Evolutionary conservation across 2,329 filamentous ascomycete genomes (phyloP).

Genomic region (Coniella lustricola): DNA sequence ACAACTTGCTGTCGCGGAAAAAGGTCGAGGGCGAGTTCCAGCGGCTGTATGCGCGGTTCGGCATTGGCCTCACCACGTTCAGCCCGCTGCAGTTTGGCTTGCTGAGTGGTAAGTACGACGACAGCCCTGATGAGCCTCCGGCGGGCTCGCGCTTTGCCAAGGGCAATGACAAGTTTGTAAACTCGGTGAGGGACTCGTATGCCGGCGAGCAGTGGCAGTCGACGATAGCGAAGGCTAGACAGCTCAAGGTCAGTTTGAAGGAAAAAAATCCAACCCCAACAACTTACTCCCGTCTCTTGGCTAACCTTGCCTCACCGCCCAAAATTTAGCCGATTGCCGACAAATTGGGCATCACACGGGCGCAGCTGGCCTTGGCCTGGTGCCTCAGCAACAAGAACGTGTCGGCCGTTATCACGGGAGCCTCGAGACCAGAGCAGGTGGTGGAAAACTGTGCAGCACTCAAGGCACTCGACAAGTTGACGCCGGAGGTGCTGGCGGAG

Average conservation of each 20-base stretch:
- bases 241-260: constrained; percentile 29
- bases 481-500: constrained; percentile 49
- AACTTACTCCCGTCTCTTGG: too few species aligned
- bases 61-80: constrained; percentile 55
- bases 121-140: constrained; percentile 54
- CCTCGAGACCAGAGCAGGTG: constrained; percentile 51
- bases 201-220: constrained; percentile 47
- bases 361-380: constrained; percentile 54
- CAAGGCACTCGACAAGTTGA: constrained; percentile 47
- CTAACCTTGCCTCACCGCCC: too few species aligned
- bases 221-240: constrained; percentile 49
- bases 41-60: constrained; percentile 51
- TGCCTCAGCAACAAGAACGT: constrained; percentile 57
- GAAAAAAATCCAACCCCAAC: too few species aligned
- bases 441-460: constrained; percentile 53
- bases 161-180: constrained; percentile 50
- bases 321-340: constrained; percentile 55
- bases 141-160: constrained; percentile 53
- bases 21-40: constrained; percentile 59
- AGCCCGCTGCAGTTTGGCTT: constrained; percentile 49
- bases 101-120: constrained; percentile 58
- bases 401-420: constrained; percentile 56
- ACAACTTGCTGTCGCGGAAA: constrained; percentile 56
- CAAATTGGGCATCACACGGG: constrained; percentile 52
- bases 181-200: constrained; percentile 44